Conservation (phyloP, 2,329 filamentous ascomycete genomes). For the Pseudophaeomoniella oleicola region DNA sequence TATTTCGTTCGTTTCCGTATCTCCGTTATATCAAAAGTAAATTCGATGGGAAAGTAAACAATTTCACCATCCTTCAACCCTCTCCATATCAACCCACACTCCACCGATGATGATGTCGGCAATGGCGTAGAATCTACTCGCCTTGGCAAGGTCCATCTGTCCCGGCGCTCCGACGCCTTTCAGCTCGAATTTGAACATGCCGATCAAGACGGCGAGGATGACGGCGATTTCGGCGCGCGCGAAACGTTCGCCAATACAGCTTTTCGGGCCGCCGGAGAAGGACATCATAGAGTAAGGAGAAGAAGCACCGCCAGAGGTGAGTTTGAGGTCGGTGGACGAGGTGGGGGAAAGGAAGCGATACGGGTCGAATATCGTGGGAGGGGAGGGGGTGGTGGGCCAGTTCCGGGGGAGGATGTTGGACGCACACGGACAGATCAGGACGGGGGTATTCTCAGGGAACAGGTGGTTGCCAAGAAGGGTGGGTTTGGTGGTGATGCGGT, state of each 20-base stretch:
- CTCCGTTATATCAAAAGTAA: no score
- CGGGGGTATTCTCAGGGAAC: constrained; percentile 53
- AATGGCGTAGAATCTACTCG: constrained; percentile 3
- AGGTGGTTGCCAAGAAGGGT: constrained; percentile 10
- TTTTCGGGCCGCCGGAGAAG: background rate
- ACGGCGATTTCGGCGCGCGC: background rate
- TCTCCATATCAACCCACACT: constrained; percentile 1
- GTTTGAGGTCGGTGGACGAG: constrained; percentile 2
- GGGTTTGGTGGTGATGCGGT: constrained; percentile 40
- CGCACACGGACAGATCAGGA: constrained; percentile 50
- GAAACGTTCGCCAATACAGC: constrained; percentile 1
- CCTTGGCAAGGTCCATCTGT: constrained; percentile 1
- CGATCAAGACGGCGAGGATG: constrained; percentile 1
- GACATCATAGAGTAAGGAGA: constrained; percentile 1
- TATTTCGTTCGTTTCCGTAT: no score
- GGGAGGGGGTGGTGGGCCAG: constrained; percentile 1
- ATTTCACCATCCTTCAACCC: constrained; percentile 4
- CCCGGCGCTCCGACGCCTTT: background rate
- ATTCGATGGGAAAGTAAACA: no score
- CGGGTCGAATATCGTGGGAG: constrained; percentile 15
- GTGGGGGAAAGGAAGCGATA: constrained; percentile 1
- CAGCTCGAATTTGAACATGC: constrained; percentile 3
- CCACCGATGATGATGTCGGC: constrained; percentile 3
- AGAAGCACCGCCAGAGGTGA: constrained; percentile 1
- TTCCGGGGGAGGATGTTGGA: constrained; percentile 1